Evolutionary conservation across 768 basidiomycete genomes (phyloP).

Genomic region (Boletus reticulatus): DNA sequence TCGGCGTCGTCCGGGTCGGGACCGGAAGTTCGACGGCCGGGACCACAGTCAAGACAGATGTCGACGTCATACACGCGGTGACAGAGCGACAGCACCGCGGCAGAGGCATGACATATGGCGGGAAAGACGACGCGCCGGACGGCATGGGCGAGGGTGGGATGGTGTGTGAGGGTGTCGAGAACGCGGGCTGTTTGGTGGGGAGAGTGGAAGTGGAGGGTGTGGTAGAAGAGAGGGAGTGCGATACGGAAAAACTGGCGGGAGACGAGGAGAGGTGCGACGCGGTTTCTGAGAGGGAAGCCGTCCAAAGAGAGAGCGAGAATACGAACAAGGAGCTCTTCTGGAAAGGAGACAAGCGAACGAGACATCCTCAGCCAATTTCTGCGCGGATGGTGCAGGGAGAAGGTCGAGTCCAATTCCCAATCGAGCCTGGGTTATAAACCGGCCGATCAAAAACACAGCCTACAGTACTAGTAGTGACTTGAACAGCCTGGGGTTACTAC

Average conservation of each 20-base stretch:
- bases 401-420: neutral
- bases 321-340: constrained; percentile 46
- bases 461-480: too few species aligned
- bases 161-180: constrained; percentile 34
- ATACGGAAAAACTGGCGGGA: constrained; percentile 54
- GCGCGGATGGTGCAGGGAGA: too few species aligned
- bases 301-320: constrained; percentile 38
- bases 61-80: constrained; percentile 39
- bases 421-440: neutral
- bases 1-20: constrained; percentile 6
- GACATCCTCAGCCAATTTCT: constrained; percentile 1
- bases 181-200: constrained; percentile 38
- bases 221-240: constrained; percentile 55
- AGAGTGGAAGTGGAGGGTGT: constrained; percentile 45
- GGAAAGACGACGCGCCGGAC: constrained; percentile 43
- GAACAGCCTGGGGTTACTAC: too few species aligned
- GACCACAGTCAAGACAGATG: constrained; percentile 31
- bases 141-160: constrained; percentile 37
- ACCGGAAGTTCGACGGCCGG: neutral
- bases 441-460: too few species aligned
- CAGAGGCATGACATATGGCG: constrained; percentile 41
- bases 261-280: constrained; percentile 47
- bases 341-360: constrained; percentile 30
- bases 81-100: constrained; percentile 35
- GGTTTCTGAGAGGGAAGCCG: constrained; percentile 18